A percentile compares a stretch with the other conserved stretches of the same genome.
Evolutionary conservation across 2,329 filamentous ascomycete species (phyloP).

Genomic region (Arthroderma uncinatum): DNA sequence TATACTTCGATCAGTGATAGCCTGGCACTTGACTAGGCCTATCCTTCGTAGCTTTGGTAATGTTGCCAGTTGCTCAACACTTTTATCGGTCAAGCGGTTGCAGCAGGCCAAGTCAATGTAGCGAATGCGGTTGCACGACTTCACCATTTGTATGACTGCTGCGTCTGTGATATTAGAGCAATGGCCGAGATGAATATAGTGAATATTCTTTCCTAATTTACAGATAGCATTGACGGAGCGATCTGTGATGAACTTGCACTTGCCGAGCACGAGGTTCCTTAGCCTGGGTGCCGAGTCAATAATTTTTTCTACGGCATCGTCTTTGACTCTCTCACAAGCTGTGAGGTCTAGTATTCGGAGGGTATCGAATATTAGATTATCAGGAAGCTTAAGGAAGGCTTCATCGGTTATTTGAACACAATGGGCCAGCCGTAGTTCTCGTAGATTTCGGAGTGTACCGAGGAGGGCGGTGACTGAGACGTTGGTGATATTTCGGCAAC

Average conservation of each 20-base stretch:
- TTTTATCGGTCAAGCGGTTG: constrained; percentile 72
- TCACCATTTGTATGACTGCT: constrained; percentile 73
- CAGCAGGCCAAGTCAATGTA: constrained; percentile 99
- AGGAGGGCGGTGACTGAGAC: constrained; percentile 72
- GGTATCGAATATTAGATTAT: constrained; percentile 63
- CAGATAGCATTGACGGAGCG: constrained; percentile 77
- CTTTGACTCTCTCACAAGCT: constrained; percentile 71
- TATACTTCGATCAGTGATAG: constrained; percentile 84
- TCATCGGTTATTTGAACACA: constrained; percentile 74
- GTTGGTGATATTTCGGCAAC: constrained; percentile 71
- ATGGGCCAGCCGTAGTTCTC: constrained; percentile 76
- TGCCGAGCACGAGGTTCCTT: constrained; percentile 85
- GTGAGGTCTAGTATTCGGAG: constrained; percentile 90
- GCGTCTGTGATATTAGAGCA: constrained; percentile 83
- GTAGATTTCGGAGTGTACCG: constrained; percentile 65
- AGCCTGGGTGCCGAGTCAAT: constrained; percentile 75
- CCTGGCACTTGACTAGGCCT: constrained; percentile 83
- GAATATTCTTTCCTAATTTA: constrained; percentile 83
- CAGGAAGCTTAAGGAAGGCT: constrained; percentile 73
- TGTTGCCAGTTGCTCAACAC: constrained; percentile 69
- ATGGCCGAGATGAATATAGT: constrained; percentile 92
- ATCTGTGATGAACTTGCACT: constrained; percentile 89
- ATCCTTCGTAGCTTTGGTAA: constrained; percentile 91
- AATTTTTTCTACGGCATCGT: constrained; percentile 79
- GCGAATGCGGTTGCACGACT: constrained; percentile 79